Evolutionary conservation across 495 filamentous ascomycete genomes (phyloP).

Genomic region (Penicillium silybi): DNA sequence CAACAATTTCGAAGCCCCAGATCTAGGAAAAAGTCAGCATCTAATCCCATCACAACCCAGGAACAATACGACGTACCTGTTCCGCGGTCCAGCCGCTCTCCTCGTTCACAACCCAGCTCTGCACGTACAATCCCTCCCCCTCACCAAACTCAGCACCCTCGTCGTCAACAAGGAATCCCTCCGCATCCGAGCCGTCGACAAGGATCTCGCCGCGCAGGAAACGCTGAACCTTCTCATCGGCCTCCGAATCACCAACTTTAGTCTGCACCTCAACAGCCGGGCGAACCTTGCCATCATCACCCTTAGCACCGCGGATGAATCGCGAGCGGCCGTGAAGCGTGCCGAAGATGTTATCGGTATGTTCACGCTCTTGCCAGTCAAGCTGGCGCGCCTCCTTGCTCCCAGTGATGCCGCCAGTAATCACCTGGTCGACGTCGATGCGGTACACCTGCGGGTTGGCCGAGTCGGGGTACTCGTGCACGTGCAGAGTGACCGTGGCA

Average conservation of each 20-base stretch:
- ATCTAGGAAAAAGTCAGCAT: constrained; percentile 32
- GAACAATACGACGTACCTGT: constrained; percentile 32
- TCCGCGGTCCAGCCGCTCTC: constrained; percentile 46
- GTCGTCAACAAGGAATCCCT: constrained; percentile 39
- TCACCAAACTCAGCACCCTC: constrained; percentile 34
- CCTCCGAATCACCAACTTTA: constrained; percentile 30
- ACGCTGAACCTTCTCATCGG: constrained; percentile 42
- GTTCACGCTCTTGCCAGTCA: constrained; percentile 66
- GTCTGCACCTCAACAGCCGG: constrained; percentile 32
- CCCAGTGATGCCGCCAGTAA: constrained; percentile 70
- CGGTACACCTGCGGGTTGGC: constrained; percentile 48
- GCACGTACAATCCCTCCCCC: constrained; percentile 39
- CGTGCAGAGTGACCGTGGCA: constrained; percentile 67
- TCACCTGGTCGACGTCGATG: constrained; percentile 77
- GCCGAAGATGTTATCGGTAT: constrained; percentile 82
- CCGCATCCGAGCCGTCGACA: constrained; percentile 29
- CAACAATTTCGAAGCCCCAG: constrained; percentile 60
- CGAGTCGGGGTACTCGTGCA: constrained; percentile 58
- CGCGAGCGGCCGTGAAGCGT: constrained; percentile 57
- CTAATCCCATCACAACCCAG: not conserved
- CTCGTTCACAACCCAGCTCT: constrained; percentile 45
- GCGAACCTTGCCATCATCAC: constrained; percentile 31
- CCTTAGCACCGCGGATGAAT: constrained; percentile 42
- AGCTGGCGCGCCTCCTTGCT: constrained; percentile 67
- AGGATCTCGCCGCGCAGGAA: constrained; percentile 43